Percentiles rank a stretch among this genome's conserved stretches.
phyloP scores from a whole-genome alignment of 495 filamentous ascomycete species.

The Parathielavia hyrcaniae region DNA sequence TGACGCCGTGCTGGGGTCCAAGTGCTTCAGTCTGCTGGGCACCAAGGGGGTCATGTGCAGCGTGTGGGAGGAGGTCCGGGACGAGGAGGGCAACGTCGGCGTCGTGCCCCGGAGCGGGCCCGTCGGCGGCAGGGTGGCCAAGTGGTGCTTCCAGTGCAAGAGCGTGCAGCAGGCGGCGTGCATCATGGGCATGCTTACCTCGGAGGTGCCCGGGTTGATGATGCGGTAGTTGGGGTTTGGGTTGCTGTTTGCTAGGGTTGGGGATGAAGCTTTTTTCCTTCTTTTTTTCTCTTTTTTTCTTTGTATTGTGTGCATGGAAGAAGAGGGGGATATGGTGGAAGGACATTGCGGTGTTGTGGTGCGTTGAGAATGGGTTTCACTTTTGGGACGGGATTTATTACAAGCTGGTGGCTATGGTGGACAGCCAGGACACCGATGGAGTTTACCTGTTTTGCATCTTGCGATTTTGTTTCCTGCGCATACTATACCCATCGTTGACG shows the following conservation, averaged over 20 bases:
- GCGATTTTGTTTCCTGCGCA: no score
- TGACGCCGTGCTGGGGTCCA: constrained; percentile 77
- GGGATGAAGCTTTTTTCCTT: background rate
- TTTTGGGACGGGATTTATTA: no score
- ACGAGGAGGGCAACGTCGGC: constrained; percentile 61
- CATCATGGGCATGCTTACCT: constrained; percentile 42
- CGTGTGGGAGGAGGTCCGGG: constrained; percentile 75
- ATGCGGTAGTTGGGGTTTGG: constrained; percentile 5
- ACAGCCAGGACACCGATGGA: no score
- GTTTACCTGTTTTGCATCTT: background rate
- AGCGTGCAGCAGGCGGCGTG: constrained; percentile 40
- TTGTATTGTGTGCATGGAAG: background rate
- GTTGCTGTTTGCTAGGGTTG: background rate
- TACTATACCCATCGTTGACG: background rate
- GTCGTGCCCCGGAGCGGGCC: constrained; percentile 62
- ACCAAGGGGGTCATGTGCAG: constrained; percentile 78
- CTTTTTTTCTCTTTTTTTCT: background rate
- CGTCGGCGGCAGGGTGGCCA: constrained; percentile 61
- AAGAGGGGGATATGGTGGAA: background rate
- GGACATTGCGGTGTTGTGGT: no score
- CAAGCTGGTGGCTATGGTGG: no score
- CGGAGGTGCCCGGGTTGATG: constrained; percentile 41
- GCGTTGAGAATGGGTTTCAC: no score
- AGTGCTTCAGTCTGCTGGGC: constrained; percentile 76
- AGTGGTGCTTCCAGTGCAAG: constrained; percentile 75